Evolutionary conservation across 805 yeast genomes (phyloP).

Genomic region (Yarrowia keelungensis): DNA sequence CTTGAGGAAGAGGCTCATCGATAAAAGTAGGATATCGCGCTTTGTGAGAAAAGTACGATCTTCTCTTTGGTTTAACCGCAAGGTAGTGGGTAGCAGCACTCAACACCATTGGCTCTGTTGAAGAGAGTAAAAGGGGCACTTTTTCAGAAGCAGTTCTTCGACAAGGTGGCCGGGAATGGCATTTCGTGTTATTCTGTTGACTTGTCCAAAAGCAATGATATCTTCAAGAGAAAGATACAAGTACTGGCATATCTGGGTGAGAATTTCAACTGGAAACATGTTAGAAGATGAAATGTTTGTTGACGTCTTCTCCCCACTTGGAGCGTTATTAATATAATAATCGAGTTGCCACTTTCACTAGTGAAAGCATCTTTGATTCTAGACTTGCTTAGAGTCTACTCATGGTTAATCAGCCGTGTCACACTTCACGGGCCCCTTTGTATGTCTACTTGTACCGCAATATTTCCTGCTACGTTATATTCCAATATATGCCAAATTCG

Average conservation of each 20-base stretch:
- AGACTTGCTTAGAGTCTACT: too few relatives aligned
- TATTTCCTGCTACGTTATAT: too few relatives aligned
- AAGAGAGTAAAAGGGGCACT: background rate
- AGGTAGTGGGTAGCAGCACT: background rate
- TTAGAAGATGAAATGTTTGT: too few relatives aligned
- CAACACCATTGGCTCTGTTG: background rate
- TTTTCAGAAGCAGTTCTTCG: background rate
- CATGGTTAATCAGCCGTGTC: too few relatives aligned
- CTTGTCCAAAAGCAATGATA: background rate
- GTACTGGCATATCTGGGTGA: background rate
- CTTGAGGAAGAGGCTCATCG: background rate
- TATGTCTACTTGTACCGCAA: too few relatives aligned
- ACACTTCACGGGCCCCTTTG: too few relatives aligned
- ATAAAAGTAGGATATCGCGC: background rate
- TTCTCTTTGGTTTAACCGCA: background rate
- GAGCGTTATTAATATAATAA: background rate
- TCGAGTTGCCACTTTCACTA: too few relatives aligned
- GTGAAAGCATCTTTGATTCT: too few relatives aligned
- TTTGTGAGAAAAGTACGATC: background rate
- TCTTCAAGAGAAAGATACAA: background rate
- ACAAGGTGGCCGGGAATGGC: too few relatives aligned
- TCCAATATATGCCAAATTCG: too few relatives aligned
- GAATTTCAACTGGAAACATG: background rate
- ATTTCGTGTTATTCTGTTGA: background rate
- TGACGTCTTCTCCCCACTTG: too few relatives aligned